These are phyloP conservation scores for Mangifera indica DNA, from an alignment of 345 rosid species.

Conservation along the genomic window DNA sequence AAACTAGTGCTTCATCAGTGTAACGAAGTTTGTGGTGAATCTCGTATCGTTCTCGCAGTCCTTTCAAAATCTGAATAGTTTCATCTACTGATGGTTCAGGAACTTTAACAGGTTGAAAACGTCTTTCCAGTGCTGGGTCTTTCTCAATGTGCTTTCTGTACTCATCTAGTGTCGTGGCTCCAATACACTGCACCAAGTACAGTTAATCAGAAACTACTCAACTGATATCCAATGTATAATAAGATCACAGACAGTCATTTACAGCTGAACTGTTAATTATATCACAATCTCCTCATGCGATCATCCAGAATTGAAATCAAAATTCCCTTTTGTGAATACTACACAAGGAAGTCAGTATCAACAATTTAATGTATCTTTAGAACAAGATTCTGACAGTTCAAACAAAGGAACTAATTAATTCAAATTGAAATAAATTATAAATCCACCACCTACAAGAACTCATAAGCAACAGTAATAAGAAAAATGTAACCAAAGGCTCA, in stretches of 20 bases:
- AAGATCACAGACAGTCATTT: not conserved
- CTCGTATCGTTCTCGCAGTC: constrained; percentile 93
- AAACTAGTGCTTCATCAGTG: constrained; percentile 81
- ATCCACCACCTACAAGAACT: not conserved
- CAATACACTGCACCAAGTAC: constrained; percentile 75
- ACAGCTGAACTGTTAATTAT: not conserved
- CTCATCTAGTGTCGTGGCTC: constrained; percentile 97
- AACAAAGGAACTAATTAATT: not conserved
- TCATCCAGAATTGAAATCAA: not conserved
- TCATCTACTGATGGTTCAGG: constrained; percentile 98
- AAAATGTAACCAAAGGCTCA: not conserved
- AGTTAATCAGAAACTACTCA: constrained; percentile 4
- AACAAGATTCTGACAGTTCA: not conserved
- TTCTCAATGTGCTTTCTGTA: constrained; percentile 98
- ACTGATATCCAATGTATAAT: not conserved
- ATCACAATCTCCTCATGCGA: not conserved
- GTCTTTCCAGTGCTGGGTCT: constrained; percentile 97
- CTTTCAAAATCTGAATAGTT: constrained; percentile 85
- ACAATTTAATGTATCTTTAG: not conserved
- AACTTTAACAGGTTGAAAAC: constrained; percentile 99
- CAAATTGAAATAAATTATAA: not conserved
- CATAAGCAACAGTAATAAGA: not conserved
- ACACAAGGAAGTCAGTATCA: not conserved
- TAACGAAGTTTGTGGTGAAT: constrained; percentile 97
- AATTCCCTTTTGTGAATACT: too few species aligned